phyloP scores from a whole-genome alignment of 345 rosid species.

The Excoecaria agallocha region DNA sequence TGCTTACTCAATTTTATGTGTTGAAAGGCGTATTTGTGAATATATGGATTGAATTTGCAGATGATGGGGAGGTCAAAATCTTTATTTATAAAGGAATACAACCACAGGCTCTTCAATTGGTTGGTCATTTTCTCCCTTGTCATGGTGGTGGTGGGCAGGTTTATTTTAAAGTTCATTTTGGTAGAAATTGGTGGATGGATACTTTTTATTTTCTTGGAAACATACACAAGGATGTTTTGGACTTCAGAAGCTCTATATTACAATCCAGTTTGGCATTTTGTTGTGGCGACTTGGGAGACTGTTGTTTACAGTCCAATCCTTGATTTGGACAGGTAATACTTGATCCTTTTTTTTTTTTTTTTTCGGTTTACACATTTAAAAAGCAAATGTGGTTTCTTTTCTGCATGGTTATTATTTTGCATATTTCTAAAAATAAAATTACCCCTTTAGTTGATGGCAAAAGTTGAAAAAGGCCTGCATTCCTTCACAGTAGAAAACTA shows the following conservation, averaged over 20 bases:
- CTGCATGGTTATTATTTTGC: not conserved
- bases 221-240: constrained; percentile 96
- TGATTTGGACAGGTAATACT: constrained; percentile 83
- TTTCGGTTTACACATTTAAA: not conserved
- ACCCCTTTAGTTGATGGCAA: not conserved
- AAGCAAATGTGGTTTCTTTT: not conserved
- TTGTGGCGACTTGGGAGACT: constrained; percentile 86
- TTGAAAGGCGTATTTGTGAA: constrained; percentile 5
- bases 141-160: constrained; percentile 93
- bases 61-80: constrained; percentile 82
- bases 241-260: constrained; percentile 91
- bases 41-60: constrained; percentile 47
- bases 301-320: constrained; percentile 90
- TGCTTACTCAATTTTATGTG: not conserved
- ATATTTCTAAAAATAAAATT: not conserved
- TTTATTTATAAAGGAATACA: constrained; percentile 89
- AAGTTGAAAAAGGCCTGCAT: not conserved
- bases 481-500: not conserved
- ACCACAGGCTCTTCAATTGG: constrained; percentile 97
- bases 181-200: constrained; percentile 93
- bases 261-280: constrained; percentile 91
- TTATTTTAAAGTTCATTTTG: constrained; percentile 78
- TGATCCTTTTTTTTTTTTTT: not conserved
- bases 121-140: constrained; percentile 89
- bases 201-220: constrained; percentile 94